Percentiles rank a stretch among this genome's conserved stretches.
phyloP scores from a whole-genome alignment of 768 basidiomycete species.

The Psilocybe azurescens region DNA sequence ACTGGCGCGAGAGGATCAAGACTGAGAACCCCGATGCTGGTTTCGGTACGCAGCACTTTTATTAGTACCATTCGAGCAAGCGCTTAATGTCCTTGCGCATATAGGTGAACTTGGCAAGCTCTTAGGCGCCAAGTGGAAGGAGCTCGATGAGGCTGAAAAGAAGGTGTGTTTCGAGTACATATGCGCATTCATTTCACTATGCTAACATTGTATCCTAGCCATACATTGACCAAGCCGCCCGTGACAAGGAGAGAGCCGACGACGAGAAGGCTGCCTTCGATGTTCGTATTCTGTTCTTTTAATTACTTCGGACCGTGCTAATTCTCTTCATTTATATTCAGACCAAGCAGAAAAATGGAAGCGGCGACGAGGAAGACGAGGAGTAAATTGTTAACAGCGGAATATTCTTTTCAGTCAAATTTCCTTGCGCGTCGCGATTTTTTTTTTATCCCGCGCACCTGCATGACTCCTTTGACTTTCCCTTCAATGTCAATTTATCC shows the following conservation, averaged over 20 bases:
- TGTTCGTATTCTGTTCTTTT: slow-evolving; percentile 29
- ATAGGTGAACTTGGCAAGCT: slow-evolving; percentile 93
- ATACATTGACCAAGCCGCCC: slow-evolving; percentile 84
- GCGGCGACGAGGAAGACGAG: slow-evolving; percentile 41
- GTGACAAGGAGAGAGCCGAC: slow-evolving; percentile 88
- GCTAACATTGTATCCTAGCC: slow-evolving; percentile 53
- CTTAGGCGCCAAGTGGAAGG: slow-evolving; percentile 97
- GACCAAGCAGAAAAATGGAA: slow-evolving; percentile 34
- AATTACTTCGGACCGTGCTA: background rate
- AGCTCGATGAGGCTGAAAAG: slow-evolving; percentile 89
- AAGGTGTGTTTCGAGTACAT: slow-evolving; percentile 57
- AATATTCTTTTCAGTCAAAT: background rate
- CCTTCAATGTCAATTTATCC: slow-evolving; percentile 1
- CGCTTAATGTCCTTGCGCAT: background rate
- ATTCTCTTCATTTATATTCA: slow-evolving; percentile 8
- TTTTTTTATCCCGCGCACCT: slow-evolving; percentile 5
- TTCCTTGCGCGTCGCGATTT: background rate
- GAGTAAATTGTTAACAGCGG: slow-evolving; percentile 25
- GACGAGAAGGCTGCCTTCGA: slow-evolving; percentile 71
- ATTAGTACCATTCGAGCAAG: background rate
- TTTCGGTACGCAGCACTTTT: slow-evolving; percentile 65
- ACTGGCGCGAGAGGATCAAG: slow-evolving; percentile 96
- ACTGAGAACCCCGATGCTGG: slow-evolving; percentile 92
- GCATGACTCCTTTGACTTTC: slow-evolving; percentile 2
- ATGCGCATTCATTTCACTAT: slow-evolving; percentile 13